phyloP scores from a whole-genome alignment of 768 basidiomycete genomes.

The Kwoniella dendrophila region DNA sequence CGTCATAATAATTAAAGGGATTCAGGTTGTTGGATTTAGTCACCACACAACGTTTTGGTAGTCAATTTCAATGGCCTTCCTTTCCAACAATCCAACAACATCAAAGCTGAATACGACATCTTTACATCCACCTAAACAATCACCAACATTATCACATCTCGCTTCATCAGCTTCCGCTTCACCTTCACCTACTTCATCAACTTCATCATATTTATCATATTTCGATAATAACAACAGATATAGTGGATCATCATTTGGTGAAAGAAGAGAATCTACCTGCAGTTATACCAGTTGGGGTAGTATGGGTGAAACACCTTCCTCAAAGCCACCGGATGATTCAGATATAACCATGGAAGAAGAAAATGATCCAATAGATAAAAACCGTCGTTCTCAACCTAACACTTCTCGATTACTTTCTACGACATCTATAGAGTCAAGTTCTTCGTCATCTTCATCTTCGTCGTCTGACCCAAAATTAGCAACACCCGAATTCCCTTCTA shows the following conservation, averaged over 20 bases:
- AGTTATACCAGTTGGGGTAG: conserved; percentile 27
- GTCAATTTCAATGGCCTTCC: conserved; percentile 5
- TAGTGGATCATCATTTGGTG: conserved; percentile 3
- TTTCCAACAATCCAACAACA: neutral
- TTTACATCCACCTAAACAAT: conserved; percentile 9
- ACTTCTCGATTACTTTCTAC: conserved; percentile 3
- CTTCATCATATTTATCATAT: conserved; percentile 18
- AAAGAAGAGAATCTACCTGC: conserved; percentile 16
- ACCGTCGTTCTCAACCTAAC: conserved; percentile 2
- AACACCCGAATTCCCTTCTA: conserved; percentile 10
- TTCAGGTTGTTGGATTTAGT: no score
- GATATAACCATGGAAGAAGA: conserved; percentile 16
- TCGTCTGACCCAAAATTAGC: conserved; percentile 10
- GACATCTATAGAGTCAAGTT: conserved; percentile 6
- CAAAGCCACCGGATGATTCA: conserved; percentile 1
- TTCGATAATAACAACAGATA: conserved; percentile 8
- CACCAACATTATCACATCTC: conserved; percentile 5
- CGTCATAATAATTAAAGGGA: no score
- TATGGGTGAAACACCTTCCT: conserved; percentile 14
- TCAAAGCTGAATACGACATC: neutral
- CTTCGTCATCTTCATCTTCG: conserved; percentile 18
- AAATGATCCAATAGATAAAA: neutral
- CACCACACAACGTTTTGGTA: neutral
- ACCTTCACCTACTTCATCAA: conserved; percentile 21
- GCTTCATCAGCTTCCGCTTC: conserved; percentile 13